Evolutionary conservation across 176 grass and related monocot species (phyloP), one percentile per base, ranked within the genome.

Genomic region (Lolium rigidum): DNA sequence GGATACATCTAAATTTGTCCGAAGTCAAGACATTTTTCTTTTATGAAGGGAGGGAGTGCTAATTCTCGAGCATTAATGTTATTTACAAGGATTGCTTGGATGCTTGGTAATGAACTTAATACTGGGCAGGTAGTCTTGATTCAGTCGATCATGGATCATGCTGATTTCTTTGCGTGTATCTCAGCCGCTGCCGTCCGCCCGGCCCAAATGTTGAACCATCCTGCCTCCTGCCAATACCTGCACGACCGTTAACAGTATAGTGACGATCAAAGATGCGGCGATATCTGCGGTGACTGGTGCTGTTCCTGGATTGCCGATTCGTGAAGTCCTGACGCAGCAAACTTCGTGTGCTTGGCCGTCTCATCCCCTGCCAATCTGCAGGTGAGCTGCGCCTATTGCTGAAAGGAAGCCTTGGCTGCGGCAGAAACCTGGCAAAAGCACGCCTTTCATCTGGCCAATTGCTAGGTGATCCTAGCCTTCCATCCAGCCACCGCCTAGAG

Each of bases 361-460:
- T 46, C 25, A 68, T 48, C 7, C 79, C 70, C 43, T 77, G 83
- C 90, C 90, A 95, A 70, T 71, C 84, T 85, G 80, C 80, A 70
- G 13, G 91, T 71, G 87, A 86, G 73, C 86, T 86, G 71, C 46
- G 87, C 82, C 83, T 88, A 17, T 82, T 82, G 62, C 35, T 64
- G 39, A 76, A 85, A 0, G 72, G 72, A 69, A 78, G 25, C 66
- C 77, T 80, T 16, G 84, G 65, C 86, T 82, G 82, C 0, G 43
- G 24, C 78, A 85, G 28, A 83, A 73, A 24, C 70, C 82, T 85
- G 55, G 86, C 35, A 6, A 87, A 54, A 58, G 44, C 37, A 35
- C 60, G 82, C 20, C 82, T 85, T 82, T 81, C 86, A 56, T 85
- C 52, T 77, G 86, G 44, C 90, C 93, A 95, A 69, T 67, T 48